These are phyloP conservation scores for Amylostereum areolatum DNA, from an alignment of 1,284 basidiomycete genomes.

Conservation along the genomic window DNA sequence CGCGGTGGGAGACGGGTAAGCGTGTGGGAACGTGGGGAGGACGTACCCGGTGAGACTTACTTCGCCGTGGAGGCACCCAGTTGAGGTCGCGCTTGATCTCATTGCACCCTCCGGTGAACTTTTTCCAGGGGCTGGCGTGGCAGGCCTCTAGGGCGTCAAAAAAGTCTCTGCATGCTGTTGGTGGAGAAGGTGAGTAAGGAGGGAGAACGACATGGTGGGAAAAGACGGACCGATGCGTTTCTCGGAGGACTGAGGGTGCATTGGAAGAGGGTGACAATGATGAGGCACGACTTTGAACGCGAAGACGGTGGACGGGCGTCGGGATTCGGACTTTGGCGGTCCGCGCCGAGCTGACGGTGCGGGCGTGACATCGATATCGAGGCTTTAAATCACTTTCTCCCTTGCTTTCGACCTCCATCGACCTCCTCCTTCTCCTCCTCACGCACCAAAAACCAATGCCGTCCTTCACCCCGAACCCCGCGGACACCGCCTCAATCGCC, in stretches of 20 bases:
- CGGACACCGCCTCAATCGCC: constrained; percentile 57
- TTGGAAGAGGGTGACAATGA: constrained; percentile 19
- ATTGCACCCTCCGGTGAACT: constrained; percentile 71
- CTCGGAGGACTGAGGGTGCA: constrained; percentile 73
- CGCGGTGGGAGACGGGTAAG: constrained; percentile 3
- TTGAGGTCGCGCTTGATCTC: constrained; percentile 65
- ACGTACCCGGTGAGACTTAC: constrained; percentile 33
- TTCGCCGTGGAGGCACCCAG: constrained; percentile 70
- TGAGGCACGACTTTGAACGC: too few relatives aligned
- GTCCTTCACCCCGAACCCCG: constrained; percentile 30
- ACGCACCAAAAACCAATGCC: constrained; percentile 31
- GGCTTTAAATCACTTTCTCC: not conserved
- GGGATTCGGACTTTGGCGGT: too few relatives aligned
- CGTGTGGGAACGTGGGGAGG: not conserved
- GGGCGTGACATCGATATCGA: not conserved
- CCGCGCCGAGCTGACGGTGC: not conserved
- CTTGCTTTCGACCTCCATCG: constrained; percentile 7
- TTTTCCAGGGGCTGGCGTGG: constrained; percentile 54
- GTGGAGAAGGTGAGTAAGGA: constrained; percentile 5
- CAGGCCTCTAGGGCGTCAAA: constrained; percentile 68
- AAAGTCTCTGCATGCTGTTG: constrained; percentile 63
- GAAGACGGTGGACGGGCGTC: too few relatives aligned
- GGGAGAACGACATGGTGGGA: constrained; percentile 3
- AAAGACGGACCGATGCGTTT: constrained; percentile 50
- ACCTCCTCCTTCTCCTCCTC: constrained; percentile 14